A percentile compares a stretch with the other conserved stretches of the same genome.
Evolutionary conservation across 306 rosid genomes (phyloP).

Genomic region (Spatholobus suberectus): DNA sequence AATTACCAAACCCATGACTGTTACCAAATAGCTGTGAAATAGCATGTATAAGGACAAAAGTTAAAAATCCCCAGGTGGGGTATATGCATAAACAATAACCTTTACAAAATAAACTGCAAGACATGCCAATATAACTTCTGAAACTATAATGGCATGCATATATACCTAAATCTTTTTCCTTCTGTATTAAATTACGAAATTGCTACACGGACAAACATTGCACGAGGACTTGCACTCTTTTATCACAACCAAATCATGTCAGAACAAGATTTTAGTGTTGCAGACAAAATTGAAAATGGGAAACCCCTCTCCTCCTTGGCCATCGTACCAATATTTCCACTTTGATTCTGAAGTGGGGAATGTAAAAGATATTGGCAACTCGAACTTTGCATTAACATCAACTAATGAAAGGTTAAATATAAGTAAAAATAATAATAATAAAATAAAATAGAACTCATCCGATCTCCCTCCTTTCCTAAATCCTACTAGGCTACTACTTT

Average conservation of each 20-base stretch:
- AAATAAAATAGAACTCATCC: not conserved
- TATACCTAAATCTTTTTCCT: not conserved
- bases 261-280: not conserved
- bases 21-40: slow-evolving; percentile 79
- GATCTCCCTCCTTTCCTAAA: not conserved
- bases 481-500: not conserved
- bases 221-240: not conserved
- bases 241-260: slow-evolving; percentile 7
- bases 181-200: not conserved
- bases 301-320: not conserved
- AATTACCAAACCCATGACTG: slow-evolving; percentile 87
- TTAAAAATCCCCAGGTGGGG: not conserved
- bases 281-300: not conserved
- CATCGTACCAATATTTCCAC: slow-evolving; percentile 11
- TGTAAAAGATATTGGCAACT: not conserved
- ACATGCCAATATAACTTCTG: not conserved
- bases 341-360: not conserved
- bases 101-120: not conserved
- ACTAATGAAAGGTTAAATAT: not conserved
- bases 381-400: not conserved
- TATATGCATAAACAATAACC: not conserved
- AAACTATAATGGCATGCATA: not conserved
- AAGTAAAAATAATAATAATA: no score
- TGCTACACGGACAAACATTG: not conserved
- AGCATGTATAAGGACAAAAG: slow-evolving; percentile 38